phyloP scores from a whole-genome alignment of 306 rosid genomes.

The Vigna nakashimae region DNA sequence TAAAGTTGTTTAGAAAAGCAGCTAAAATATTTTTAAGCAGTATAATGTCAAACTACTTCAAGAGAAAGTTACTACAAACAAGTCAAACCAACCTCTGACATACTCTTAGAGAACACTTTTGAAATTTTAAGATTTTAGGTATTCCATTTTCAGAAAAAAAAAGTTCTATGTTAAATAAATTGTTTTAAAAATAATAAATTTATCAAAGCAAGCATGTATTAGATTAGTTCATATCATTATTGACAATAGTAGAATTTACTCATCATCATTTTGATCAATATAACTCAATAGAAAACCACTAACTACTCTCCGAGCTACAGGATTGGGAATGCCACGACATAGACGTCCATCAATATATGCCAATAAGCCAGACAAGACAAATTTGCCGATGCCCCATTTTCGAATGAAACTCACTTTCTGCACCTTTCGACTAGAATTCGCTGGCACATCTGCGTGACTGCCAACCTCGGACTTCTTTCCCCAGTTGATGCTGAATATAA shows the following conservation, averaged over 20 bases:
- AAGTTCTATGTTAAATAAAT: no score
- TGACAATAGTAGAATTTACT: conserved; percentile 37
- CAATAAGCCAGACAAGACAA: conserved; percentile 76
- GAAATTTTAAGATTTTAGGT: no score
- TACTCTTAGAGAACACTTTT: no score
- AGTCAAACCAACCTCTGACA: no score
- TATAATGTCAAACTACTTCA: no score
- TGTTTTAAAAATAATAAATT: no score
- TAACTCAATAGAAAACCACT: conserved; percentile 86
- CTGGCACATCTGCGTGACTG: conserved; percentile 41
- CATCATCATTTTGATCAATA: conserved; percentile 60
- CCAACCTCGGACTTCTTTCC: conserved; percentile 49
- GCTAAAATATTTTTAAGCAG: no score
- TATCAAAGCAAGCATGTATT: no score
- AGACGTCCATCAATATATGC: conserved; percentile 92
- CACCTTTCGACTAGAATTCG: conserved; percentile 37
- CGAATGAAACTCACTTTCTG: conserved; percentile 53
- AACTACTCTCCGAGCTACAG: conserved; percentile 82
- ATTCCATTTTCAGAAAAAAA: no score
- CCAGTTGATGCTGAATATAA: conserved; percentile 54
- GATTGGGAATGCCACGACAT: conserved; percentile 89
- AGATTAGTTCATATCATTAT: no score
- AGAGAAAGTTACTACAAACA: no score
- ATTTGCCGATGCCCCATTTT: conserved; percentile 78
- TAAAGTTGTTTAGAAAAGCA: no score